Evolutionary conservation across 148 eudicot species (phyloP), one percentile per base, ranked within the genome.

Genomic region (Spergularia marina): DNA sequence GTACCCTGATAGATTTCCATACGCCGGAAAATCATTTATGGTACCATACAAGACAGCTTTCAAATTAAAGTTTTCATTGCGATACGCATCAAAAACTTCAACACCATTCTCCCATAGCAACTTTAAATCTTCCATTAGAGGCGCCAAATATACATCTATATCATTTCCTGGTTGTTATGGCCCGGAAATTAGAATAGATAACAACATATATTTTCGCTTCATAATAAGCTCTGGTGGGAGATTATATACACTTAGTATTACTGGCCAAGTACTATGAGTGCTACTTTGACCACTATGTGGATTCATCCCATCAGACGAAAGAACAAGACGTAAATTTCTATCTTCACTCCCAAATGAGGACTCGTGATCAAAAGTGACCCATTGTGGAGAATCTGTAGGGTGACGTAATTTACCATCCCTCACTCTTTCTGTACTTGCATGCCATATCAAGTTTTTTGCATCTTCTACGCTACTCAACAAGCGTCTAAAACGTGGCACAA

Each of bases 391-490:
- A 58, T 83, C 80, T 1, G 72, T 52, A 0, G 65, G 80, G 64
- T 74, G 80, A 12, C 69, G 18, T n/a, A 73, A 10, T 0, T 30
- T 41, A 1, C 83, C 74, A 34, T 85, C 70, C 9, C 60, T 34
- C 0, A 12, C 6, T 3, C 77, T 47, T 9, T 34, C 59, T 0
- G 36, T 30, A 36, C 72, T 62, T 4, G 23, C 61, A 73, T 78
- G 82, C 81, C 88, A 83, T 17, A 58, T 76, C 76, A 83, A 68
- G 0, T 30, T 51, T 8, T 65, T 17, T 9, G 83, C 79, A 21
- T 68, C 78, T 78, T 40, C 36, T 0, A 60, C 6, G 20, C 74
- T 72, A 71, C 70, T 53, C 54, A 76, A 83, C 55, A 83, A 12
- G 15, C 78, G 76, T 17, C 65, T 68, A 44, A 85, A 76, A 13